Evolutionary conservation across 495 filamentous ascomycete genomes (phyloP), one percentile per base, ranked within the genome.

Genomic region (Penicillium antarcticum): DNA sequence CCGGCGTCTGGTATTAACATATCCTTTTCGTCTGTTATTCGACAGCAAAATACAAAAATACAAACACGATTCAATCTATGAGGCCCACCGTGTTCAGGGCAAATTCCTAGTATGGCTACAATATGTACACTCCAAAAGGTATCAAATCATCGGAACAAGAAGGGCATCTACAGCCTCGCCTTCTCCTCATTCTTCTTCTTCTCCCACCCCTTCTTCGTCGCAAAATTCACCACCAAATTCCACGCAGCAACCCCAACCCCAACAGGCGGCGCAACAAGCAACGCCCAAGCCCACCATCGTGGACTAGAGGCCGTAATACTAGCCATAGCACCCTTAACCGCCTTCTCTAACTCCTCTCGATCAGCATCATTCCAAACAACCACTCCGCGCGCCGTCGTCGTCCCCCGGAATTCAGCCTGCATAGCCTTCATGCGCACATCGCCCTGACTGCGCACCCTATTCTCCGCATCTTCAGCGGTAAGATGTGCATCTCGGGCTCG

Each of bases 291-390:
- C 94, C 94, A 96, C 89, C 88, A 91, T 44, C 75, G 64, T 34
- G 88, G 87, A 70, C 87, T 90, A 18, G 67, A 66, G 47, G 49
- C 74, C 60, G 67, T 68, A n/a, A 96, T 71, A 53, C 75, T 80
- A 11, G 46, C 51, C 75, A 95, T 80, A 6, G 83, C 85, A 50
- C 66, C 71, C 45, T 71, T 68, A 1, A 97, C 70, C 62, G 89
- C 84, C 35, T 45, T 54, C 67, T 78, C 74, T 60, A 97, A 62
- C 44, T 89, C 80, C 33, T 80, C 82, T 61, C 70, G 82, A 19
- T 76, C 82, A 2, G 79, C 80, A 74, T 97, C 92, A 77, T 98
- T 98, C 85, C 84, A 86, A 12, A 97, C 80, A 36, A 96, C 88
- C 11, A 87, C 78, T 0, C 94, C 94, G 18, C 76, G 68, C 45